A percentile compares a stretch with the other conserved stretches of the same genome.
These are phyloP conservation scores for Holtermannia corniformis DNA, from an alignment of 768 basidiomycete genomes.

Conservation along the genomic window DNA sequence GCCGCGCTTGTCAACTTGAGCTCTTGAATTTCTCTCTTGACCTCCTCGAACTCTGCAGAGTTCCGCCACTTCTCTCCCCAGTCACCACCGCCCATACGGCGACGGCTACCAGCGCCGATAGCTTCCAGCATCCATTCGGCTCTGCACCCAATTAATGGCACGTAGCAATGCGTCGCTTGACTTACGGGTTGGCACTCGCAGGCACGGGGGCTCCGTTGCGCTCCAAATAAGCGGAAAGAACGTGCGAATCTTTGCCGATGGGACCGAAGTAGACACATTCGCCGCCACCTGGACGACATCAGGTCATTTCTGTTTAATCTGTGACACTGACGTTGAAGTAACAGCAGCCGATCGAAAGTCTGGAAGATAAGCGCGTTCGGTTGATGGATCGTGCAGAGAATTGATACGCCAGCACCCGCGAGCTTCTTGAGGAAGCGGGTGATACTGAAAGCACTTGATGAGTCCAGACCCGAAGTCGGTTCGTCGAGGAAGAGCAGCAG, in stretches of 20 bases:
- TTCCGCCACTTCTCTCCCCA: conserved; percentile 81
- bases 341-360: conserved; percentile 66
- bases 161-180: too few species aligned
- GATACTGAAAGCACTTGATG: conserved; percentile 42
- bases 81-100: conserved; percentile 61
- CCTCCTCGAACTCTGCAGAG: conserved; percentile 51
- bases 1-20: conserved; percentile 42
- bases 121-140: conserved; percentile 34
- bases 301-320: too few species aligned
- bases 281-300: too few species aligned
- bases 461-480: conserved; percentile 67
- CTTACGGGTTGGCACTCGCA: conserved; percentile 56
- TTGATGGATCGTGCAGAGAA: conserved; percentile 85
- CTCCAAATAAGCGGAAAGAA: conserved; percentile 69
- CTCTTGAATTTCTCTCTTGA: conserved; percentile 45
- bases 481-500: conserved; percentile 79
- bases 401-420: conserved; percentile 72
- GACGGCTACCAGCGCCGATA: conserved; percentile 54
- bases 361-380: conserved; percentile 79
- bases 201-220: conserved; percentile 58
- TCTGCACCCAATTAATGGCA: too few species aligned
- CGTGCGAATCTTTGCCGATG: conserved; percentile 46
- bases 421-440: conserved; percentile 59
- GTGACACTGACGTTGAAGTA: conserved; percentile 65
- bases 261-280: conserved; percentile 66